Percentiles rank a stretch among this genome's conserved stretches.
phyloP scores from a whole-genome alignment of 441 rosid genomes.

The Bocquillonia castaneifolia region DNA sequence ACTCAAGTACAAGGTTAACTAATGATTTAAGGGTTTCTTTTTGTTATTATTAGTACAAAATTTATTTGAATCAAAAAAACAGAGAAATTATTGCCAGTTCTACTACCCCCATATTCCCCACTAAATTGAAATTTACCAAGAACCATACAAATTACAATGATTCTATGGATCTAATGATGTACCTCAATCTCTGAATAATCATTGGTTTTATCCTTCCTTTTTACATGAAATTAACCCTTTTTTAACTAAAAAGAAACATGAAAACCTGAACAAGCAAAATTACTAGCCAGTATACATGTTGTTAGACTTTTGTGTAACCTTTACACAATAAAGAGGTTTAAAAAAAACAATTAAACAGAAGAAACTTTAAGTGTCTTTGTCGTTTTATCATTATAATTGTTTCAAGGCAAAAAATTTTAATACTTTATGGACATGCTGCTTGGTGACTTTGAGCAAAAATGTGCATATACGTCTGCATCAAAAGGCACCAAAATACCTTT shows the following conservation, averaged over 20 bases:
- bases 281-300: too few relatives aligned
- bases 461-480: conserved; percentile 8
- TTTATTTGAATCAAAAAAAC: neutral
- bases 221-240: neutral
- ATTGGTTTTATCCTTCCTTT: neutral
- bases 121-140: neutral
- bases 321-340: too few relatives aligned
- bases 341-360: neutral
- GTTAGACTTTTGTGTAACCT: neutral
- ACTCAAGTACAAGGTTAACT: too few relatives aligned
- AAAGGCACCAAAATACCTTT: conserved; percentile 28
- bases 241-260: too few relatives aligned
- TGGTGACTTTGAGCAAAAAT: conserved; percentile 3
- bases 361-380: too few relatives aligned
- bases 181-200: neutral
- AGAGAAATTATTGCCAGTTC: neutral
- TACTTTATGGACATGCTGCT: too few relatives aligned
- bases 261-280: too few relatives aligned
- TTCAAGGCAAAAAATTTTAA: too few relatives aligned
- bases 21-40: too few relatives aligned
- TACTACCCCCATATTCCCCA: neutral
- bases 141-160: neutral
- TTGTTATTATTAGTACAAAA: too few relatives aligned
- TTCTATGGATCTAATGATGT: neutral
- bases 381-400: too few relatives aligned